Conservation (phyloP, 768 basidiomycete species). For the Lactifluus volemus region DNA sequence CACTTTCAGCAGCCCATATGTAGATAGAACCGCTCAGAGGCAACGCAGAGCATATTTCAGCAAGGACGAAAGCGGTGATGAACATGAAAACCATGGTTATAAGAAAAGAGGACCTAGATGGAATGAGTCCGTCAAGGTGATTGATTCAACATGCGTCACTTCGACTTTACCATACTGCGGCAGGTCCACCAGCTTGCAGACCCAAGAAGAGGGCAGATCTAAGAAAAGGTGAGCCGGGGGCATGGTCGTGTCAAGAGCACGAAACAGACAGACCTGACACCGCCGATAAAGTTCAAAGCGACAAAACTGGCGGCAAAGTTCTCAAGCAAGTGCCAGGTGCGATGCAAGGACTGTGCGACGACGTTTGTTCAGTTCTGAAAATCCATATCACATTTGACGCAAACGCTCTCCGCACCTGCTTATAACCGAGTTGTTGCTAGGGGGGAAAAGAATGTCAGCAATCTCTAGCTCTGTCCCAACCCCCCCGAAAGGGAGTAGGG, state of each 20-base stretch:
- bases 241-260: not conserved
- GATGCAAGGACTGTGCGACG: conserved; percentile 60
- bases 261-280: conserved; percentile 49
- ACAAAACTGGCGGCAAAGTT: conserved; percentile 85
- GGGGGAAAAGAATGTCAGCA: conserved; percentile 37
- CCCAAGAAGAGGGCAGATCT: conserved; percentile 78
- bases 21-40: conserved; percentile 89
- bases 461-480: conserved; percentile 30
- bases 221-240: conserved; percentile 7
- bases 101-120: conserved; percentile 72
- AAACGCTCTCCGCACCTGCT: conserved; percentile 44
- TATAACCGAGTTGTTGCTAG: conserved; percentile 71
- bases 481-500: conserved; percentile 31
- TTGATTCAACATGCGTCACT: not conserved
- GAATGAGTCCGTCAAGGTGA: conserved; percentile 8
- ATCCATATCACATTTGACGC: not conserved
- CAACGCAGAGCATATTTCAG: conserved; percentile 85
- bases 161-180: conserved; percentile 61
- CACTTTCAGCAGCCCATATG: conserved; percentile 91
- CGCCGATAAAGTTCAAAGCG: conserved; percentile 86
- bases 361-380: not conserved
- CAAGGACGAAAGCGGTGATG: conserved; percentile 79
- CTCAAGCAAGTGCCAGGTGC: conserved; percentile 75
- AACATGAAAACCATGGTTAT: conserved; percentile 81
- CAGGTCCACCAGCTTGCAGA: conserved; percentile 77